These are phyloP conservation scores for Russula emetica DNA, from an alignment of 768 basidiomycete species.

Conservation along the genomic window DNA sequence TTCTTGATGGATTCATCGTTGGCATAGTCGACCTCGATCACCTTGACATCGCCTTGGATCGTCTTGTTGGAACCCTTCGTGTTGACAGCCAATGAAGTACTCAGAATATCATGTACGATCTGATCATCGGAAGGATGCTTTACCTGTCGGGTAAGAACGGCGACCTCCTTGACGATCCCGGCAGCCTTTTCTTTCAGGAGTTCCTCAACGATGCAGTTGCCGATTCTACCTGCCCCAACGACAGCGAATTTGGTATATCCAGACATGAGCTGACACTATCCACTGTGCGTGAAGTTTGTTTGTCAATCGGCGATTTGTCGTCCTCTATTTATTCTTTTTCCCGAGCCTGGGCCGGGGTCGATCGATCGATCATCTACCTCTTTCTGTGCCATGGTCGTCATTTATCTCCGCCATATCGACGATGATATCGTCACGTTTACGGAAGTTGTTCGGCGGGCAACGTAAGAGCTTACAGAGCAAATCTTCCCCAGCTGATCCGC, in stretches of 20 bases:
- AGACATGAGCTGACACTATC: slow-evolving; percentile 9
- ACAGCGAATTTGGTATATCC: slow-evolving; percentile 25
- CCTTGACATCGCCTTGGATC: neutral
- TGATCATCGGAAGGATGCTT: neutral
- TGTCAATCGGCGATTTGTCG: neutral
- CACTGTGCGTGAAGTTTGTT: neutral
- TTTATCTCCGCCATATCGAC: no score
- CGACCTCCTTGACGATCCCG: slow-evolving; percentile 19
- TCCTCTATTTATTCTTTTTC: neutral
- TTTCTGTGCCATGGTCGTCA: no score
- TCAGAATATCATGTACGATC: neutral
- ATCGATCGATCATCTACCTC: no score
- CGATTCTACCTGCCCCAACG: slow-evolving; percentile 25
- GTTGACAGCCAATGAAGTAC: neutral
- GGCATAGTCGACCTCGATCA: neutral
- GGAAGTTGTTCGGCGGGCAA: no score
- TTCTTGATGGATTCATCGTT: neutral
- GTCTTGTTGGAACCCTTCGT: neutral
- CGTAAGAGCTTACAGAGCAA: no score
- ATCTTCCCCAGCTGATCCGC: no score
- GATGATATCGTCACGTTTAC: no score
- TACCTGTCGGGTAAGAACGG: slow-evolving; percentile 24
- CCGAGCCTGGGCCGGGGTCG: no score
- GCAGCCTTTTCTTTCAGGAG: slow-evolving; percentile 14
- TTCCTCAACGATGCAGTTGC: slow-evolving; percentile 19